Conservation (phyloP, 768 basidiomycete species). For the Mycena crocata region DNA sequence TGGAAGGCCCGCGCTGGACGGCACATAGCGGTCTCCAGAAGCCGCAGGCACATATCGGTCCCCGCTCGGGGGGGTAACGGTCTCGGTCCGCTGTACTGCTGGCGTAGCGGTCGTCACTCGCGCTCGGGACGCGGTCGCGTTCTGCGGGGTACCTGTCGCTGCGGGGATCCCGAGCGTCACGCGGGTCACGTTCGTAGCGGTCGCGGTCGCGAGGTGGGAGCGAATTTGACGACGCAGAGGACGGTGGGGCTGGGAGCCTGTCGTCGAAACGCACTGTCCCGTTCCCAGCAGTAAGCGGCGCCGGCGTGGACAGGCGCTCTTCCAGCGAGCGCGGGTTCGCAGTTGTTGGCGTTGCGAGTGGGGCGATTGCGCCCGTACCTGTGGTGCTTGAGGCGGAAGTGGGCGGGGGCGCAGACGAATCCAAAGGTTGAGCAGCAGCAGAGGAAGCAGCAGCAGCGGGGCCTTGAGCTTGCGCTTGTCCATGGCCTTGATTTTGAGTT, state of each 20-base stretch:
- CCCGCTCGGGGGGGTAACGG: conserved; percentile 3
- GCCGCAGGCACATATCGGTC: conserved; percentile 27
- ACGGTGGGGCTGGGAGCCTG: neutral
- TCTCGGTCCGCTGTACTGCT: no score
- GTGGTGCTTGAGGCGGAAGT: conserved; percentile 19
- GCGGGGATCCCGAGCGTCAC: neutral
- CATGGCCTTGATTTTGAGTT: conserved; percentile 21
- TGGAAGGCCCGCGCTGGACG: neutral
- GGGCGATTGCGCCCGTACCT: neutral
- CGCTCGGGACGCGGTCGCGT: conserved; percentile 2
- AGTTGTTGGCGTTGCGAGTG: neutral
- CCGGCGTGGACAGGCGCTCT: conserved; percentile 29
- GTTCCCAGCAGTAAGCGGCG: no score
- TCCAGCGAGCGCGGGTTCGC: conserved; percentile 31
- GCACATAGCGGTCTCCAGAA: conserved; percentile 16
- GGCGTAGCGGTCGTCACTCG: neutral
- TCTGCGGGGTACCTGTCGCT: conserved; percentile 9
- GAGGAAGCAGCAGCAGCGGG: conserved; percentile 3
- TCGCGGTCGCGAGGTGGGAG: conserved; percentile 7
- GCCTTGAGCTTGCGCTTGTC: conserved; percentile 18
- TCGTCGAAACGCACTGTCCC: conserved; percentile 22
- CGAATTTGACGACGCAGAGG: conserved; percentile 2
- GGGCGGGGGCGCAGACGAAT: conserved; percentile 8
- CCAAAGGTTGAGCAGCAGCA: conserved; percentile 14
- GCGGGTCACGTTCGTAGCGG: neutral